Evolutionary conservation across 176 grass and related monocot species (phyloP).

Genomic region (Phoenix roebelenii): DNA sequence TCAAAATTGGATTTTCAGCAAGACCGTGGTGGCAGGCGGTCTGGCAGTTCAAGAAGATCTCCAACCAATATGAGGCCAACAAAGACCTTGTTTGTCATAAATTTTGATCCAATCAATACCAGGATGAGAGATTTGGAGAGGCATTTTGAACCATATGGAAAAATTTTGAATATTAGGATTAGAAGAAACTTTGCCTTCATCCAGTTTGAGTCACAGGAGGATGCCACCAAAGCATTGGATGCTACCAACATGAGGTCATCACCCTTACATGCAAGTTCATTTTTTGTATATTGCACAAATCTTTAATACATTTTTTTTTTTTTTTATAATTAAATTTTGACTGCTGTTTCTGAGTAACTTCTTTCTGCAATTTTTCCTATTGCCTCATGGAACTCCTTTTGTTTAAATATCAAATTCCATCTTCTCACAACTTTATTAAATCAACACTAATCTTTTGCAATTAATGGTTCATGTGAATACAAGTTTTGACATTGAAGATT

Average conservation of each 20-base stretch:
- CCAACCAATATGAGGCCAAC: conserved; percentile 62
- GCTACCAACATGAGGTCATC: conserved; percentile 69
- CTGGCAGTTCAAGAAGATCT: conserved; percentile 61
- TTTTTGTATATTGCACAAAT: too few species aligned
- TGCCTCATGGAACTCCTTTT: too few species aligned
- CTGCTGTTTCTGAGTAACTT: background rate
- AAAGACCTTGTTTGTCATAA: conserved; percentile 97
- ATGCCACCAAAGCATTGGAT: conserved; percentile 90
- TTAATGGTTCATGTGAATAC: too few species aligned
- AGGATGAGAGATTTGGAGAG: conserved; percentile 84
- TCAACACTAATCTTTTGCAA: too few species aligned
- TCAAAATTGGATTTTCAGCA: conserved; percentile 30
- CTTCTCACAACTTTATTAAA: too few species aligned
- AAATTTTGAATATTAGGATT: conserved; percentile 75
- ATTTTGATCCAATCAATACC: conserved; percentile 92
- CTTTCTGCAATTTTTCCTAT: background rate
- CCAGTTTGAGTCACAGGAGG: conserved; percentile 79
- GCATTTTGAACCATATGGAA: conserved; percentile 90
- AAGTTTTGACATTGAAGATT: too few species aligned
- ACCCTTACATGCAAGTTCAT: too few species aligned
- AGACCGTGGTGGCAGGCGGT: conserved; percentile 57
- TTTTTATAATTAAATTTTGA: too few species aligned
- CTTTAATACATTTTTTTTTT: too few species aligned
- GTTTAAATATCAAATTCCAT: too few species aligned
- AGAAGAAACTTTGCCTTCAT: conserved; percentile 93